Evolutionary conservation across 495 filamentous ascomycete genomes (phyloP).

Genomic region (Oleoguttula mirabilis): DNA sequence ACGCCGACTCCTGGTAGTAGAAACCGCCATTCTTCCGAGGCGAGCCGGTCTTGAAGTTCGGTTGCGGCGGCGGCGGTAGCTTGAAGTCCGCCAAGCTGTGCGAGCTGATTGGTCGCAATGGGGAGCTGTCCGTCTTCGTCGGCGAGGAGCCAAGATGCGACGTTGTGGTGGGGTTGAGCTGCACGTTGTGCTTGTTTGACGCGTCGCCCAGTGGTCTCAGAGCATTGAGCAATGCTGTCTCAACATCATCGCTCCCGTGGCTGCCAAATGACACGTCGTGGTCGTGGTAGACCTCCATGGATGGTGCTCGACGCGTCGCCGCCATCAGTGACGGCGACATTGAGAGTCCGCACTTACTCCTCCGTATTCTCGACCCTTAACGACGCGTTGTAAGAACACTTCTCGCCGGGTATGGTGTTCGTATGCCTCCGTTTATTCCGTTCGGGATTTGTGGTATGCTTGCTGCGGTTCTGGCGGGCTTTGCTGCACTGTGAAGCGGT

Average conservation of each 20-base stretch:
- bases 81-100: conserved; percentile 45
- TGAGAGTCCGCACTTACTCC: neutral
- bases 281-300: conserved; percentile 55
- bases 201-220: conserved; percentile 34
- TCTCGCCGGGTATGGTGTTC: neutral
- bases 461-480: neutral
- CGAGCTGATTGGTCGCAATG: conserved; percentile 26
- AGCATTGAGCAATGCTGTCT: conserved; percentile 41
- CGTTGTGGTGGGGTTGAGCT: conserved; percentile 22
- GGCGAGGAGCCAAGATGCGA: conserved; percentile 20
- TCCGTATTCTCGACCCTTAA: neutral
- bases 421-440: neutral
- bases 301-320: conserved; percentile 51
- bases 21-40: conserved; percentile 53
- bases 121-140: conserved; percentile 27
- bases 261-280: conserved; percentile 37
- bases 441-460: neutral
- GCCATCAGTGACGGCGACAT: conserved; percentile 36
- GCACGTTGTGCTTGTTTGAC: conserved; percentile 38
- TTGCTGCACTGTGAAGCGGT: neutral
- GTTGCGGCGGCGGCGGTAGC: conserved; percentile 57
- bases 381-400: conserved; percentile 4
- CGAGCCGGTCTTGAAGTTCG: conserved; percentile 66
- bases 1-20: conserved; percentile 20
- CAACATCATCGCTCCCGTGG: conserved; percentile 29